phyloP scores from a whole-genome alignment of 208 protist genomes.

The Wallacemonas sp. region DNA sequence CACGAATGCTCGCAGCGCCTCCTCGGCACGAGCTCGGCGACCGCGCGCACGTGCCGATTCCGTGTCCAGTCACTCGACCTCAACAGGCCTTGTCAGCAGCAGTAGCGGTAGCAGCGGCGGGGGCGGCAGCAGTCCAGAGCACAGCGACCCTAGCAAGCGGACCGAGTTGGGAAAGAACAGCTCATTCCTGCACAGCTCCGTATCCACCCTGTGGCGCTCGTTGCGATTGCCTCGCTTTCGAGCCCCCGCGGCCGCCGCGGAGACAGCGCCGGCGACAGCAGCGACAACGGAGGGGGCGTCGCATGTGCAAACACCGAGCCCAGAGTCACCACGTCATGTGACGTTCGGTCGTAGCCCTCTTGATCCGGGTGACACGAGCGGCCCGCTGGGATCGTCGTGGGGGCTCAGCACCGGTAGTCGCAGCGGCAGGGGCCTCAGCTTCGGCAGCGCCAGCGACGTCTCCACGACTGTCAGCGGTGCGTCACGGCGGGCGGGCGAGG shows the following conservation, averaged over 20 bases:
- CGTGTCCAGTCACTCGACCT: background rate
- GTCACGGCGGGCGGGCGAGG: background rate
- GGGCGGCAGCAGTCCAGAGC: background rate
- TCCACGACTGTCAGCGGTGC: background rate
- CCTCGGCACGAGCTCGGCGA: background rate
- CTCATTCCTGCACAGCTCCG: background rate
- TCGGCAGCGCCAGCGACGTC: conserved; percentile 1
- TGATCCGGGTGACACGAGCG: background rate
- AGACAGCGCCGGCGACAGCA: background rate
- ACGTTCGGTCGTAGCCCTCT: background rate
- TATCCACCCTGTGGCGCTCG: background rate
- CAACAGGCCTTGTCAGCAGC: background rate
- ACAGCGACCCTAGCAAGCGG: background rate
- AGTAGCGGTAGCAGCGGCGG: background rate
- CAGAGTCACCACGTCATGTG: background rate
- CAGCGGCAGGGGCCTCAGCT: conserved; percentile 1
- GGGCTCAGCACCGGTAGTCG: background rate
- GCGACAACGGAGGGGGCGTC: background rate
- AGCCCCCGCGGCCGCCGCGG: too few species aligned
- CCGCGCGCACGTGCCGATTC: background rate
- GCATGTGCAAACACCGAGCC: too few species aligned
- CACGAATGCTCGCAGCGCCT: too few species aligned
- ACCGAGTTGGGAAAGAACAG: too few species aligned
- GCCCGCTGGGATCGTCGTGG: too few species aligned
- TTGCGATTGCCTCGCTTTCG: background rate